phyloP scores from a whole-genome alignment of 2,329 filamentous ascomycete species.

The Cladosporium sphaerospermum region DNA sequence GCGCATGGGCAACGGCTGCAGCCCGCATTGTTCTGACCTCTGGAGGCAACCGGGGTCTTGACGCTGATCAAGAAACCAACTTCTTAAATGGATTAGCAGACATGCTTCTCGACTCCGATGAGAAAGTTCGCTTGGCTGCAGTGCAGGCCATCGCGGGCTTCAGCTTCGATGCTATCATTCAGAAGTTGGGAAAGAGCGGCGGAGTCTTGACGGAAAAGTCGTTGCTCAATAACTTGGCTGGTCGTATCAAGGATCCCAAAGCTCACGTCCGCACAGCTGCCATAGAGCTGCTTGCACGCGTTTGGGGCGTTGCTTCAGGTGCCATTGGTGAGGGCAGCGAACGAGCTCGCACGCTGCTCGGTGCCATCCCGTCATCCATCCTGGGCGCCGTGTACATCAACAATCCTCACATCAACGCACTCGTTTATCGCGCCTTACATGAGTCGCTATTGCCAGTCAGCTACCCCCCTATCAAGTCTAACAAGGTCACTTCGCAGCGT shows the following conservation, averaged over 20 bases:
- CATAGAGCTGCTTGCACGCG: constrained; percentile 73
- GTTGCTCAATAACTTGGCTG: constrained; percentile 72
- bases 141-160: constrained; percentile 79
- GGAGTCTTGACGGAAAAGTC: constrained; percentile 70
- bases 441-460: constrained; percentile 85
- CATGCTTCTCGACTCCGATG: constrained; percentile 80
- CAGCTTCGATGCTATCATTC: constrained; percentile 70
- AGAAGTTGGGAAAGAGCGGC: constrained; percentile 72
- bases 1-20: constrained; percentile 77
- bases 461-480: constrained; percentile 66
- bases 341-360: constrained; percentile 65
- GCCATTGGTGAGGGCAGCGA: constrained; percentile 82
- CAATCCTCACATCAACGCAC: constrained; percentile 74
- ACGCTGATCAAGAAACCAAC: constrained; percentile 69
- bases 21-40: constrained; percentile 87
- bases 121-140: constrained; percentile 84
- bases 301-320: constrained; percentile 90
- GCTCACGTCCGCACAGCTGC: constrained; percentile 75
- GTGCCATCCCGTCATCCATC: constrained; percentile 75
- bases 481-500: constrained; percentile 47
- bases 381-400: constrained; percentile 87
- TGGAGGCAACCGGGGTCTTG: constrained; percentile 81
- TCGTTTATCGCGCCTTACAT: constrained; percentile 78
- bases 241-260: constrained; percentile 82
- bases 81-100: constrained; percentile 70